These are phyloP conservation scores for Solanum clarkiae DNA, from an alignment of 257 asterid species.

Conservation along the genomic window DNA sequence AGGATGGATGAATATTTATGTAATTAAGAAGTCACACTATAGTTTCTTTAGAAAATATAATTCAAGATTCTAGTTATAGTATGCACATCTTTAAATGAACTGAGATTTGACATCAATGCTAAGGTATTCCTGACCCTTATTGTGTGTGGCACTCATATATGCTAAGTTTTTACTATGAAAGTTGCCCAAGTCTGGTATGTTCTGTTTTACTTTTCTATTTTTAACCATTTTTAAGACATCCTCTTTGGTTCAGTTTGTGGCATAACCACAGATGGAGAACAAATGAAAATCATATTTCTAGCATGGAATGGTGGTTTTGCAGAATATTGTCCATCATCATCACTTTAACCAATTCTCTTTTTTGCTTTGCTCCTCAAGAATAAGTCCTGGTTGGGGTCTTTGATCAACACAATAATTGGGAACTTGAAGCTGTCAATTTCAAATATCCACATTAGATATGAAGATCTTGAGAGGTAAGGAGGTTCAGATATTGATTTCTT, in stretches of 20 bases:
- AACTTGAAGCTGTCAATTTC: conserved; percentile 93
- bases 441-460: conserved; percentile 93
- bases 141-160: background rate
- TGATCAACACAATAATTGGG: conserved; percentile 92
- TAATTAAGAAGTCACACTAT: background rate
- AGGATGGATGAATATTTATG: too few relatives aligned
- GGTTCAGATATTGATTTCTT: background rate
- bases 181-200: background rate
- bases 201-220: background rate
- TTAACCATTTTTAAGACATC: background rate
- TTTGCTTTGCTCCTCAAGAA: conserved; percentile 37
- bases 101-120: background rate
- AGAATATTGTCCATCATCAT: background rate
- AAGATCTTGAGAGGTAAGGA: conserved; percentile 86
- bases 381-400: conserved; percentile 91
- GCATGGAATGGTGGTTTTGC: background rate
- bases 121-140: background rate
- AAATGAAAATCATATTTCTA: background rate
- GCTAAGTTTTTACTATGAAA: background rate
- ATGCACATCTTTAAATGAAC: background rate
- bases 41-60: background rate
- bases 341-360: conserved; percentile 12
- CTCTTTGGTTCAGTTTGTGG: background rate
- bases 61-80: background rate
- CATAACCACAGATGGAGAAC: background rate